These are phyloP conservation scores for Naganishia vaughanmartiniae DNA, from an alignment of 768 basidiomycete species.

Conservation along the genomic window DNA sequence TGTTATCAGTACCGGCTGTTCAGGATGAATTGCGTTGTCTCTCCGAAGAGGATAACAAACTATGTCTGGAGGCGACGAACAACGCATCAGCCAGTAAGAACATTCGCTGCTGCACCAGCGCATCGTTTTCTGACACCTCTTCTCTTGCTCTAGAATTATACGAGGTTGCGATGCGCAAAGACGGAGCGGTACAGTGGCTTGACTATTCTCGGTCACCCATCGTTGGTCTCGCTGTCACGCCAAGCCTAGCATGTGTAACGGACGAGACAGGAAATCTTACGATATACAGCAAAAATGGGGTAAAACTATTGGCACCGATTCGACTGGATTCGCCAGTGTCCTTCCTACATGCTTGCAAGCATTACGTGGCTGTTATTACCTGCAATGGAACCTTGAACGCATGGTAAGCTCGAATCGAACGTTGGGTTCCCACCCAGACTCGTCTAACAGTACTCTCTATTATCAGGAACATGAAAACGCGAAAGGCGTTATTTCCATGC, in stretches of 20 bases:
- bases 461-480: constrained; percentile 71
- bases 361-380: constrained; percentile 70
- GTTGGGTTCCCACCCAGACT: not conserved
- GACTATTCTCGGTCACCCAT: constrained; percentile 78
- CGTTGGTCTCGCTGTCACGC: constrained; percentile 65
- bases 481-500: constrained; percentile 65
- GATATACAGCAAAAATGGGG: constrained; percentile 78
- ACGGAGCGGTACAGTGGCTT: constrained; percentile 71
- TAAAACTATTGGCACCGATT: constrained; percentile 74
- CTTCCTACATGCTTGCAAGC: constrained; percentile 65
- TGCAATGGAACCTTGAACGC: constrained; percentile 68
- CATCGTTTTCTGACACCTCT: not conserved
- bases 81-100: not conserved
- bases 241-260: constrained; percentile 69
- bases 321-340: constrained; percentile 69
- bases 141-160: not conserved
- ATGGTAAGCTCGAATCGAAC: constrained; percentile 59
- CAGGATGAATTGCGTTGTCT: constrained; percentile 62
- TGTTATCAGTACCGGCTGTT: constrained; percentile 62
- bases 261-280: constrained; percentile 75
- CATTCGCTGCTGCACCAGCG: not conserved
- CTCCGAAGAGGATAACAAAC: constrained; percentile 64
- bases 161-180: constrained; percentile 48
- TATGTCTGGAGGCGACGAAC: constrained; percentile 75
- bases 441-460: constrained; percentile 21